These are phyloP conservation scores for Saturnispora quitensis DNA, from an alignment of 805 yeast species.

Conservation along the genomic window DNA sequence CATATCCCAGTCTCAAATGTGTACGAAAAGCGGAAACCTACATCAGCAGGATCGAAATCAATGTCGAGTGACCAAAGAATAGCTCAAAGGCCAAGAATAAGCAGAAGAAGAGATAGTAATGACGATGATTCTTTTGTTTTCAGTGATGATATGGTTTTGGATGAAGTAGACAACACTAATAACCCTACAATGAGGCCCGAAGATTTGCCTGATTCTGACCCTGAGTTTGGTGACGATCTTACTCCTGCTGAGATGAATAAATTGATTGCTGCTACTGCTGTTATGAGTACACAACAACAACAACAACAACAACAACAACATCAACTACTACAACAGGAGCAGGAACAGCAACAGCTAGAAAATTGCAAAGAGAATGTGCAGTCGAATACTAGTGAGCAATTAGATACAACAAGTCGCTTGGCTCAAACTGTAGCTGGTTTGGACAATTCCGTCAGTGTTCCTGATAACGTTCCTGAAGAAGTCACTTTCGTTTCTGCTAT, in stretches of 20 bases:
- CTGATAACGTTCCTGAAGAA: slow-evolving; percentile 16
- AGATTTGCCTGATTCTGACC: slow-evolving; percentile 20
- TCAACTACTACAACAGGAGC: not conserved
- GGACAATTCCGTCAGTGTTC: slow-evolving; percentile 11
- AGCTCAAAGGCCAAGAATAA: not conserved
- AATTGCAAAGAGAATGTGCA: not conserved
- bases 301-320: not conserved
- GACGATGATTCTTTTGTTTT: slow-evolving; percentile 45
- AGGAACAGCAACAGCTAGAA: not conserved
- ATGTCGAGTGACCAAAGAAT: not conserved
- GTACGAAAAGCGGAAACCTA: not conserved
- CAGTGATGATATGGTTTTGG: slow-evolving; percentile 35
- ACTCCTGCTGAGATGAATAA: not conserved
- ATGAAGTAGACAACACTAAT: not conserved
- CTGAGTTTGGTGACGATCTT: slow-evolving; percentile 24
- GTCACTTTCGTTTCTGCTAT: slow-evolving; percentile 52
- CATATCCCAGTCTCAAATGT: not conserved
- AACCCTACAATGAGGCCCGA: slow-evolving; percentile 7
- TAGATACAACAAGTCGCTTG: not conserved
- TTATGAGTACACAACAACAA: slow-evolving; percentile 4
- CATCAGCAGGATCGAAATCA: not conserved
- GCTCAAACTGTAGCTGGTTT: not conserved
- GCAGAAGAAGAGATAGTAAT: slow-evolving; percentile 1
- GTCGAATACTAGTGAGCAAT: not conserved
- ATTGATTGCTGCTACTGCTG: not conserved